phyloP scores from a whole-genome alignment of 805 yeast species.

The Lipomyces starkeyi region DNA sequence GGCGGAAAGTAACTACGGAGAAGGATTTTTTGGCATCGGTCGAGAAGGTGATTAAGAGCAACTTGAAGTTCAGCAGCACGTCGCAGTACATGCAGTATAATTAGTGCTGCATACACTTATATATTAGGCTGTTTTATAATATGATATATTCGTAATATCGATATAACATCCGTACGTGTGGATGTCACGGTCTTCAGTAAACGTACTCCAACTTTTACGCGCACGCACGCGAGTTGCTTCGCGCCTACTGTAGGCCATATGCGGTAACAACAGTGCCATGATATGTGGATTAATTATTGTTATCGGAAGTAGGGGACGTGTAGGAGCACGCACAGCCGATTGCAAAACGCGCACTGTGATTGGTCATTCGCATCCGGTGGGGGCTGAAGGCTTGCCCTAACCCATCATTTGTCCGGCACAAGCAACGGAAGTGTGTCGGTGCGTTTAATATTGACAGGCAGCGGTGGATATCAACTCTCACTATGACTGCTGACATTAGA shows the following conservation, averaged over 20 bases:
- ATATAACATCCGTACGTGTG: not conserved
- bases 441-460: too few species aligned
- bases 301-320: too few species aligned
- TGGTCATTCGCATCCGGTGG: slow-evolving; percentile 16
- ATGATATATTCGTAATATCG: not conserved
- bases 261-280: too few species aligned
- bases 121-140: not conserved
- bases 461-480: not conserved
- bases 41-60: slow-evolving; percentile 97
- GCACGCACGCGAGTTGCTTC: too few species aligned
- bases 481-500: not conserved
- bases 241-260: too few species aligned
- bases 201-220: too few species aligned
- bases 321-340: too few species aligned
- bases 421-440: not conserved
- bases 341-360: slow-evolving; percentile 11
- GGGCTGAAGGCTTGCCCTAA: not conserved
- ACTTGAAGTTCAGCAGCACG: slow-evolving; percentile 95
- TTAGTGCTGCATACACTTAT: slow-evolving; percentile 12
- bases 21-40: slow-evolving; percentile 98
- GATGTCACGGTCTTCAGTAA: too few species aligned
- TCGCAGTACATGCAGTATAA: slow-evolving; percentile 89
- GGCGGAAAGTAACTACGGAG: slow-evolving; percentile 97
- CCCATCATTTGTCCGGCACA: not conserved
- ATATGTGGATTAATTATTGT: too few species aligned